A percentile compares a stretch with the other conserved stretches of the same genome.
phyloP scores from a whole-genome alignment of 2,329 filamentous ascomycete genomes.

The Claviceps paspali region DNA sequence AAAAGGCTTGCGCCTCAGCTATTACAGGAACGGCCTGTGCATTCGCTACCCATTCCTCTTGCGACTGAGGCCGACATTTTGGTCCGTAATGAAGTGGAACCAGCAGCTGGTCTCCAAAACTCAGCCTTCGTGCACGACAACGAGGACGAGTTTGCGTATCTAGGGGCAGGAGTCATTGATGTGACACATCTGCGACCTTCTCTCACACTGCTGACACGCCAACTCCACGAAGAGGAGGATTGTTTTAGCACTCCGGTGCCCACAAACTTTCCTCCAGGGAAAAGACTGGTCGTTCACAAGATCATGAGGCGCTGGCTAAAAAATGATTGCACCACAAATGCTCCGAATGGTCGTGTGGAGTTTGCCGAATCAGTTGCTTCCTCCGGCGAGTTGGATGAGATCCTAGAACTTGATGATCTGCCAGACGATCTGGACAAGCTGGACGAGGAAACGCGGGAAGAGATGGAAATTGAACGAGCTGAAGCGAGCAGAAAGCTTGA shows the following conservation, averaged over 20 bases:
- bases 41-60: slow-evolving; percentile 2
- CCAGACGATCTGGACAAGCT: slow-evolving; percentile 27
- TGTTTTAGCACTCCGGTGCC: slow-evolving; percentile 14
- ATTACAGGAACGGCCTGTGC: slow-evolving; percentile 6
- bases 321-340: slow-evolving; percentile 10
- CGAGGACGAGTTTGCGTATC: slow-evolving; percentile 15
- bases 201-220: slow-evolving; percentile 9
- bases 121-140: slow-evolving; percentile 9
- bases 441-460: slow-evolving; percentile 43
- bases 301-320: slow-evolving; percentile 26
- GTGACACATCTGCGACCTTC: slow-evolving; percentile 11
- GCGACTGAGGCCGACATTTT: slow-evolving; percentile 5
- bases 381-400: slow-evolving; percentile 19
- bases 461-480: slow-evolving; percentile 35
- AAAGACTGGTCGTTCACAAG: slow-evolving; percentile 26
- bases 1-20: slow-evolving; percentile 14
- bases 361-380: slow-evolving; percentile 1
- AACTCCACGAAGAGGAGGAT: slow-evolving; percentile 9
- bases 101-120: neutral
- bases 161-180: slow-evolving; percentile 20
- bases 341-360: neutral
- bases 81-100: neutral
- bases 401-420: slow-evolving; percentile 26
- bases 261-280: slow-evolving; percentile 24
- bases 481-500: slow-evolving; percentile 4